Evolutionary conservation across 192 early-diverging fungal genomes (phyloP).

Genomic region (Podochytrium sp.): DNA sequence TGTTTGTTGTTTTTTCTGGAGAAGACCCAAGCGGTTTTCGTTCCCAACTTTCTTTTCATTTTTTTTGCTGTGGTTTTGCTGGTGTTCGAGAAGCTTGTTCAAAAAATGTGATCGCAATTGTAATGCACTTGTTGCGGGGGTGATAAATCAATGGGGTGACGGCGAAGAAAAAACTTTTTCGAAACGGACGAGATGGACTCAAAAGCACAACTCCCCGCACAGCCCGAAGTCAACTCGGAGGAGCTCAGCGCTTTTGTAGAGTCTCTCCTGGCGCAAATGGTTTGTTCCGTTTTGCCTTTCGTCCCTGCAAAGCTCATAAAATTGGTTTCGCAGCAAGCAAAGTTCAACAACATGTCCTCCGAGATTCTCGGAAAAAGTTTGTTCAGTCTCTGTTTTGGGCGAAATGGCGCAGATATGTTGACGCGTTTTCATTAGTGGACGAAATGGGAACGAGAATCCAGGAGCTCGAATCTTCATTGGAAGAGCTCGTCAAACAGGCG

Average conservation of each 20-base stretch:
- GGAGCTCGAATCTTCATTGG: slow-evolving; percentile 36
- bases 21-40: too few species aligned
- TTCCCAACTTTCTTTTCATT: too few species aligned
- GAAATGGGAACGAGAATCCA: slow-evolving; percentile 39
- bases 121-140: too few species aligned
- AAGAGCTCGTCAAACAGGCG: slow-evolving; percentile 30
- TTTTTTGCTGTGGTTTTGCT: too few species aligned
- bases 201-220: background rate
- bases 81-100: too few species aligned
- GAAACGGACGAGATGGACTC: too few species aligned
- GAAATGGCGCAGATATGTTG: too few species aligned
- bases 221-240: slow-evolving; percentile 12
- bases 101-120: too few species aligned
- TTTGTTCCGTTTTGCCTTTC: background rate
- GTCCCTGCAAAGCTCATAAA: background rate
- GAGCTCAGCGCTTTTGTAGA: slow-evolving; percentile 34
- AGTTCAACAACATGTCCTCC: slow-evolving; percentile 38
- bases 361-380: slow-evolving; percentile 42
- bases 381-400: background rate
- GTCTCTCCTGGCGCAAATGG: slow-evolving; percentile 30
- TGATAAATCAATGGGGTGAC: too few species aligned
- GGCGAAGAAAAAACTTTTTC: too few species aligned
- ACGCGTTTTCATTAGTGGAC: slow-evolving; percentile 31
- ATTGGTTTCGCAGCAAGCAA: slow-evolving; percentile 22
- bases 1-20: background rate